Base-by-base conservation (phyloP, 176 grass and related monocot genomes). In the Typha latifolia region DNA sequence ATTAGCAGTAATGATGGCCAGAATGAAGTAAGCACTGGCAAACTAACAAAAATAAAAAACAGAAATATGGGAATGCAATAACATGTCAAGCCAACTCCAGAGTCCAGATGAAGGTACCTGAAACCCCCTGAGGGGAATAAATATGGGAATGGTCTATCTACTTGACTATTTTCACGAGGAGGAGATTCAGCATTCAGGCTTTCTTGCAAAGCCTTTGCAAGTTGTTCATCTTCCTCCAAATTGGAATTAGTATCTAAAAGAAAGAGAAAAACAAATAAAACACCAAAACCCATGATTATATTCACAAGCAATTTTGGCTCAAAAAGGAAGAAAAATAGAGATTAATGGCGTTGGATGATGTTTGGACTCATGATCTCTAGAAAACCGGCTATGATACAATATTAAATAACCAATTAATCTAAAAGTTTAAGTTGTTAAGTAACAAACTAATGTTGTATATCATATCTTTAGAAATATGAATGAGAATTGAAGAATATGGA, bases 221-320 rank as follows among this genome's bases (percentile, higher is more conserved):
- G 82, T 63, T 90, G 85, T 78, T 96, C 91, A 74, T 96, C 91
- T 85, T 96, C 87, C 74, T 96, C 91, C 67, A 87, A 73, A 71
- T 72, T 68, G 75, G 82, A 77, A 72, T 63, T 9, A 69, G 51
- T 49, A 69, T 80, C 88, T 91, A 72, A 34, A 56, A 86, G 26
- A 2, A 82, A 62, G 47, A 86, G 26, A 21, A 70, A 5, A 69
- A 65, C 22, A 20, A n/a, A 37, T 75, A 66, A 75, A 49, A 8
- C 24, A 22, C 10, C 37, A 43, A 43, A 9, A 43, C 37, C 37
- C 37, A 43, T 43, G 37, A 43, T 10, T 43, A 43, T 43, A 1
- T 43, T 43, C 37, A 43, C 5, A 43, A 43, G 37, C 37, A 43
- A 1, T 43, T 43, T 43, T 43, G 5, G 37, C 37, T 43, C 37